Base-by-base conservation (phyloP, 352 stramenopile species). In the Aphanomyces astaci region DNA sequence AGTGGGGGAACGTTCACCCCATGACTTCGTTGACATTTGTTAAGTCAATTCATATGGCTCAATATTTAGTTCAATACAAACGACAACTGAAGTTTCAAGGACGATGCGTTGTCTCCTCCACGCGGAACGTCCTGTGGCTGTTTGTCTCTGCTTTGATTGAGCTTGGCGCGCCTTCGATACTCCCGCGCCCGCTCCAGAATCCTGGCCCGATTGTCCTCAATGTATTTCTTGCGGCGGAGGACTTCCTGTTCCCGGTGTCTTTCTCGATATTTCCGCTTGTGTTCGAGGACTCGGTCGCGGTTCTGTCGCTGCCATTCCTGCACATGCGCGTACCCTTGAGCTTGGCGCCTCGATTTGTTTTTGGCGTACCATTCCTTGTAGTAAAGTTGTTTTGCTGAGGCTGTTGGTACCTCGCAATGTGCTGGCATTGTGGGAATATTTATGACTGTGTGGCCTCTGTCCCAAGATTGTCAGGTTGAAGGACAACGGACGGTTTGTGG, bases 351-450 rank as follows among this genome's bases (percentile, higher is more conserved):
- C 7, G 15, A 15, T 43, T 43, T 43, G 48, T 55, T 55, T n/a
- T 55, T 55, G 11, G 11, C 48, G 48, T 55, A 55, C 48, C 48
- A 55, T 55, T 55, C 48, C 48, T 55, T 55, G 48, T 55, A 55
- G 48, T 55, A 55, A 10, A 24, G n/a, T 1, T n/a, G 48, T 30
- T 55, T 55, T 0, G 48, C 11, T 15, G 36, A 43, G 36, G 15
- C 36, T n/a, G n/a, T n/a, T n/a, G n/a, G n/a, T n/a, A n/a, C n/a
- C n/a, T n/a, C n/a, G n/a, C n/a, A n/a, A n/a, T n/a, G n/a, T n/a
- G n/a, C n/a, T n/a, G n/a, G n/a, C n/a, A n/a, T n/a, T n/a, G n/a
- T 1, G 40, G 40, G 40, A 49, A 49, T 0, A n/a, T n/a, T 49
- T 15, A 49, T 1, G 22, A 49, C 1, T 49, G 40, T 49, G 1